These are phyloP conservation scores for Tanacetum coccineum DNA, from an alignment of 129 eudicot genomes.

Conservation along the genomic window DNA sequence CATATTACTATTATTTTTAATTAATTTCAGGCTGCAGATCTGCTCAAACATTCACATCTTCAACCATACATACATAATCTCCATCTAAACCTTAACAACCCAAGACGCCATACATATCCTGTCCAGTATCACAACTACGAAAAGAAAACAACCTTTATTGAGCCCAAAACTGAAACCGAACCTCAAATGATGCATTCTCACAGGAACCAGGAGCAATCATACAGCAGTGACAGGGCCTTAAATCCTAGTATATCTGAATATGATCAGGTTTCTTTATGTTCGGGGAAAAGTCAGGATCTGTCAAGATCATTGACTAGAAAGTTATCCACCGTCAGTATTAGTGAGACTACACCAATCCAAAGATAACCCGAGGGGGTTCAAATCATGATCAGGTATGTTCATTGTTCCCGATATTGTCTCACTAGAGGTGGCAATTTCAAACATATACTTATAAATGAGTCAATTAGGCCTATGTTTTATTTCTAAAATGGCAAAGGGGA, in stretches of 20 bases:
- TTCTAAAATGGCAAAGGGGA: no score
- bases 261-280: slow-evolving; percentile 52
- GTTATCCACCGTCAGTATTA: slow-evolving; percentile 42
- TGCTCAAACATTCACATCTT: slow-evolving; percentile 84
- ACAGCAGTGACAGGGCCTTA: slow-evolving; percentile 63
- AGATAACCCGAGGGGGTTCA: slow-evolving; percentile 43
- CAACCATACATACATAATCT: slow-evolving; percentile 58
- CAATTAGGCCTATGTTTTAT: no score
- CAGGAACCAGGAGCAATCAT: slow-evolving; percentile 54
- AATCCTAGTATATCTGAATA: slow-evolving; percentile 89
- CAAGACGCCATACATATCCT: slow-evolving; percentile 54
- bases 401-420: neutral
- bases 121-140: slow-evolving; percentile 9
- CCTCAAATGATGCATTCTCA: slow-evolving; percentile 28
- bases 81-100: slow-evolving; percentile 45
- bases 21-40: slow-evolving; percentile 77
- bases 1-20: neutral
- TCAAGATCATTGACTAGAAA: slow-evolving; percentile 37
- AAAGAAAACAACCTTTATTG: slow-evolving; percentile 52
- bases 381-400: slow-evolving; percentile 55
- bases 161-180: slow-evolving; percentile 41
- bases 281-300: slow-evolving; percentile 37
- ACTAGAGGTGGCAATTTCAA: neutral
- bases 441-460: no score
- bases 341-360: slow-evolving; percentile 46